These are phyloP conservation scores for Musa balbisiana DNA, from an alignment of 202 grass and related monocot genomes.

Conservation along the genomic window DNA sequence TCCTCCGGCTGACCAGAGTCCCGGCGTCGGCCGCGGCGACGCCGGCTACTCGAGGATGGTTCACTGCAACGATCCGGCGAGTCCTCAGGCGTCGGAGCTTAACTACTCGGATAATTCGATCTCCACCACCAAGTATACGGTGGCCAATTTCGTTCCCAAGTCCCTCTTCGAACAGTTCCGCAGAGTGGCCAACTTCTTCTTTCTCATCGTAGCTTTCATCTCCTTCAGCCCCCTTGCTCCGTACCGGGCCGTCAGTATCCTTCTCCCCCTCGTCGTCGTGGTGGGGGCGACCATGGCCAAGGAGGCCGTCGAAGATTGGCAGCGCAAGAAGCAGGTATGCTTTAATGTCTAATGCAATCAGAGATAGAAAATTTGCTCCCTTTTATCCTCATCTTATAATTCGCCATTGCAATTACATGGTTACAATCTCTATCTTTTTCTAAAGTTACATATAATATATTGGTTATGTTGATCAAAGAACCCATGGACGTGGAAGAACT, in stretches of 20 bases:
- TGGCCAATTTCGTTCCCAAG: slow-evolving; percentile 56
- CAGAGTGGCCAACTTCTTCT: slow-evolving; percentile 66
- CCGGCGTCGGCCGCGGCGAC: neutral
- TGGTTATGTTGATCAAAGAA: neutral
- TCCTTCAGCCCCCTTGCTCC: slow-evolving; percentile 73
- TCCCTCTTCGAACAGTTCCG: slow-evolving; percentile 82
- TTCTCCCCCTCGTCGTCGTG: slow-evolving; percentile 57
- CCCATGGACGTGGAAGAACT: neutral
- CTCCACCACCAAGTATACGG: slow-evolving; percentile 64
- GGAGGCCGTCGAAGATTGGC: slow-evolving; percentile 70
- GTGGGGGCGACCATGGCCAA: slow-evolving; percentile 57
- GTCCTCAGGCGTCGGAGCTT: neutral
- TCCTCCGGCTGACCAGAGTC: neutral
- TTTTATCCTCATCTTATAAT: neutral
- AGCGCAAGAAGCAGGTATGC: slow-evolving; percentile 51
- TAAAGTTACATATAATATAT: neutral
- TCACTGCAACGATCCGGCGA: slow-evolving; percentile 37
- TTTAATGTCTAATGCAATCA: neutral
- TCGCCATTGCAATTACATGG: too few species aligned
- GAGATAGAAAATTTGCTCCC: neutral
- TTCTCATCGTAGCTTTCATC: slow-evolving; percentile 57
- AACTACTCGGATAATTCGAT: slow-evolving; percentile 44
- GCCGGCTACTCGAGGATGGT: slow-evolving; percentile 48
- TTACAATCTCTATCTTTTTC: neutral
- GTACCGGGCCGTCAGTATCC: slow-evolving; percentile 63